Conservation (phyloP, 192 early-diverging fungal genomes). For the Coemansia sp. region DNA sequence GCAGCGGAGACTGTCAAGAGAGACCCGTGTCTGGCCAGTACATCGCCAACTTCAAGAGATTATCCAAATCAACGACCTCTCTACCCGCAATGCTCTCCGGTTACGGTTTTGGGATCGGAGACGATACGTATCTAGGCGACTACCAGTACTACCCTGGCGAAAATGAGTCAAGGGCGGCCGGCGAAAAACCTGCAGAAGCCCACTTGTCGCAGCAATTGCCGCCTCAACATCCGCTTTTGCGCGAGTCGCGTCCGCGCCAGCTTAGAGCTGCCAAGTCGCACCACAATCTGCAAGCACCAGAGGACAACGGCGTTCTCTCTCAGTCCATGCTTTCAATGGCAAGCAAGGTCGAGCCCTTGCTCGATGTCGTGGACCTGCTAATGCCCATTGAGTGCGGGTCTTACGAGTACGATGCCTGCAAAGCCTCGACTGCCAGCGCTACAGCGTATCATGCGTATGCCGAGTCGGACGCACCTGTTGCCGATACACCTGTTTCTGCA, state of each 20-base stretch:
- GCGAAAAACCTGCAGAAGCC: background rate
- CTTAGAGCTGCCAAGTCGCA: constrained; percentile 35
- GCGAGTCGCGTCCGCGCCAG: background rate
- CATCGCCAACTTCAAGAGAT: constrained; percentile 17
- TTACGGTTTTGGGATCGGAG: background rate
- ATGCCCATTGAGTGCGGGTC: constrained; percentile 23
- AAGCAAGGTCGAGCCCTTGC: constrained; percentile 34
- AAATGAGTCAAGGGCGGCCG: no score
- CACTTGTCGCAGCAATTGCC: background rate
- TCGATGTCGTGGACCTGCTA: constrained; percentile 29
- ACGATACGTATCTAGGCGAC: constrained; percentile 3
- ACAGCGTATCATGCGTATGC: no score
- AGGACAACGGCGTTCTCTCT: constrained; percentile 19
- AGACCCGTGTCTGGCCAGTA: background rate
- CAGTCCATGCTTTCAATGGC: constrained; percentile 38
- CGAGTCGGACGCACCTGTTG: no score
- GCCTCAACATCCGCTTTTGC: background rate
- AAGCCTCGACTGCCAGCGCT: no score
- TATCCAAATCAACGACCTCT: constrained; percentile 41
- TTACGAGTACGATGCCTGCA: constrained; percentile 15
- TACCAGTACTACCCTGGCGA: background rate
- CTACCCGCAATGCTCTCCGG: constrained; percentile 19
- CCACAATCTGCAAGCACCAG: constrained; percentile 20
- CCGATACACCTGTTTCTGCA: no score
- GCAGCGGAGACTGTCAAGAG: background rate